Conservation (phyloP, 352 stramenopile species). For the Halophytophthora polymorphica region DNA sequence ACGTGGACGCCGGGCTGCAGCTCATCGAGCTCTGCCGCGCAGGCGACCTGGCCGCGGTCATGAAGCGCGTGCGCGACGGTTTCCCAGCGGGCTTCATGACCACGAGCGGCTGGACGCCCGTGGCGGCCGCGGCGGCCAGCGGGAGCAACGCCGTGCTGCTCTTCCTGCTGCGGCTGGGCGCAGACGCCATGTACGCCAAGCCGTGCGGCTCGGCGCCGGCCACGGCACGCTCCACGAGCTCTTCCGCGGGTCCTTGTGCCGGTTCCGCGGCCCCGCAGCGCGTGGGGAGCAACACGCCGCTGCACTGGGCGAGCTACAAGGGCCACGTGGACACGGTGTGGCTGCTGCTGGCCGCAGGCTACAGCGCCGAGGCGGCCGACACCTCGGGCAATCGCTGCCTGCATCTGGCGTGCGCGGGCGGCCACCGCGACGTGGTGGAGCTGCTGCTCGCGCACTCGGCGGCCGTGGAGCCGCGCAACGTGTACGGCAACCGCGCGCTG, state of each 20-base stretch:
- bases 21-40: constrained; percentile 68
- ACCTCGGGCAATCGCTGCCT: constrained; percentile 68
- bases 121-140: constrained; percentile 61
- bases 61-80: constrained; percentile 39
- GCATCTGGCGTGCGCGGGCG: constrained; percentile 71
- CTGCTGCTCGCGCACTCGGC: constrained; percentile 68
- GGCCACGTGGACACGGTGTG: constrained; percentile 64
- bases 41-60: constrained; percentile 33
- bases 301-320: constrained; percentile 88
- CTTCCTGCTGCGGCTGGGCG: constrained; percentile 69
- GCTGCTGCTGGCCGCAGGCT: constrained; percentile 65
- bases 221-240: no score
- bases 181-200: constrained; percentile 76
- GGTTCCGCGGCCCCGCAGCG: no score
- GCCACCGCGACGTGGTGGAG: constrained; percentile 62
- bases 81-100: constrained; percentile 63
- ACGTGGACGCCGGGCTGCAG: constrained; percentile 50
- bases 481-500: constrained; percentile 70
- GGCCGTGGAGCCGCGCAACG: constrained; percentile 53
- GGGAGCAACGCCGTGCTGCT: constrained; percentile 62
- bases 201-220: no score
- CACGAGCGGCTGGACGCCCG: constrained; percentile 73
- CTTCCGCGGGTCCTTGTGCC: no score
- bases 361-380: constrained; percentile 63
- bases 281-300: constrained; percentile 48